These are phyloP conservation scores for Cladophialophora immunda DNA, from an alignment of 2,329 filamentous ascomycete species.

Conservation along the genomic window DNA sequence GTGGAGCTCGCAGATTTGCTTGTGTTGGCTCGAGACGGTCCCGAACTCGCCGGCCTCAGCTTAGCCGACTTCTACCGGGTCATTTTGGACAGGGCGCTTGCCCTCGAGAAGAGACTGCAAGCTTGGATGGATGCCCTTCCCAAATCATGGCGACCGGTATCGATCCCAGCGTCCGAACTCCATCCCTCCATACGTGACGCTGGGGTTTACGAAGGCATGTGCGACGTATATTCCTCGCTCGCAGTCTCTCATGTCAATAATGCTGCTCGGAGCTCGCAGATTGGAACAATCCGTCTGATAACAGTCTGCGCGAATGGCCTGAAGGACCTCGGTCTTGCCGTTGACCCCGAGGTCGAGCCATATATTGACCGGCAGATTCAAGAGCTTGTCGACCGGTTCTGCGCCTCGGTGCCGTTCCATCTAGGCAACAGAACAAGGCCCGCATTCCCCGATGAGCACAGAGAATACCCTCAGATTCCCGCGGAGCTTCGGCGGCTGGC, in stretches of 20 bases:
- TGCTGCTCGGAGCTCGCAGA: slow-evolving; percentile 27
- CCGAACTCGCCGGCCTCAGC: slow-evolving; percentile 13
- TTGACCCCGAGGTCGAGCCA: slow-evolving; percentile 16
- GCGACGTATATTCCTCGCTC: slow-evolving; percentile 37
- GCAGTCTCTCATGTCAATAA: slow-evolving; percentile 33
- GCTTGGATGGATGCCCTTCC: slow-evolving; percentile 29
- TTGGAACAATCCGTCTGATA: slow-evolving; percentile 30
- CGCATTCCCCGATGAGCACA: slow-evolving; percentile 28
- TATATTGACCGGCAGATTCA: slow-evolving; percentile 33
- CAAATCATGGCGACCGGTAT: slow-evolving; percentile 32
- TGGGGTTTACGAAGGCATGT: slow-evolving; percentile 32
- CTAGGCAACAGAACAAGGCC: slow-evolving; percentile 39
- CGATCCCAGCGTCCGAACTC: slow-evolving; percentile 26
- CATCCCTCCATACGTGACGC: slow-evolving; percentile 35
- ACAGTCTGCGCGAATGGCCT: slow-evolving; percentile 18
- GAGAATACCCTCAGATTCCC: slow-evolving; percentile 33
- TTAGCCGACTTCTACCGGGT: slow-evolving; percentile 26
- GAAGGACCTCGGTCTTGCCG: slow-evolving; percentile 22
- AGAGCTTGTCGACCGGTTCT: slow-evolving; percentile 39
- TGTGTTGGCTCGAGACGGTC: slow-evolving; percentile 15
- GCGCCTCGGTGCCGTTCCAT: slow-evolving; percentile 41
- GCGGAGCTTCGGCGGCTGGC: slow-evolving; percentile 28
- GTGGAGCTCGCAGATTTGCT: slow-evolving; percentile 29
- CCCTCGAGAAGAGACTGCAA: slow-evolving; percentile 27
- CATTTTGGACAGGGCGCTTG: slow-evolving; percentile 20